Evolutionary conservation across 2,329 filamentous ascomycete genomes (phyloP), one percentile per base, ranked within the genome.

Genomic region (Diaporthe destruens): DNA sequence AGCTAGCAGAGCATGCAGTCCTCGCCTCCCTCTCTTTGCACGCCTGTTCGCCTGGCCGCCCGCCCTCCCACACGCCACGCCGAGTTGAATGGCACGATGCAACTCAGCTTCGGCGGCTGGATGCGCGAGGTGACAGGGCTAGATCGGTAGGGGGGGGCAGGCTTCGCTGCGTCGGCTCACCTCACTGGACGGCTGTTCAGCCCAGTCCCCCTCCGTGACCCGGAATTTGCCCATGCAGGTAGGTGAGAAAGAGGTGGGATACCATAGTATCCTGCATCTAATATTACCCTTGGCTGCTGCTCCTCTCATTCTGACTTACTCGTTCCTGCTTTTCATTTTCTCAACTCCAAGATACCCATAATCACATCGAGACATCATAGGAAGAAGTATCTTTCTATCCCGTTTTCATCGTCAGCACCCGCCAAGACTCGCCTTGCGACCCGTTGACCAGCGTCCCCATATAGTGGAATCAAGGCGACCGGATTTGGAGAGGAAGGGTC

Each of bases 221-320:
- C 56, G 47, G 68, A 71, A 36, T 54, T 63, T 53, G 57, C 34
- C 32, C 25, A 71, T 16, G 23, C 18, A 39, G 57, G 51, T 34
- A 44, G 66, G 61, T 69, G 67, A 57, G 72, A 47, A 57, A 42
- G 39, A 51, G 61, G 47, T 65, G 55, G 55, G 61, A 74, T 76
- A 74, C 61, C 36, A 59, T 32, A 34, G 29, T 72, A 73, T 44
- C 70, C 55, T 67, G 63, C 39, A 47, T 55, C 54, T 54, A 53
- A 71, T 74, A 71, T 74, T 74, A 73, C 61, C 72, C 44, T 75
- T 49, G 71, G 49, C 71, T 71, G 51, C 66, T 42, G 54, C 72
- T 63, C 55, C 49, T 57, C 65, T 63, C n/a, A 20, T 68, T 44
- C 32, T 65, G 42, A 29, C 54, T 49, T 39, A 32, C 18, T 18